Conservation (phyloP, 768 basidiomycete genomes). For the Amyloporia xantha region DNA sequence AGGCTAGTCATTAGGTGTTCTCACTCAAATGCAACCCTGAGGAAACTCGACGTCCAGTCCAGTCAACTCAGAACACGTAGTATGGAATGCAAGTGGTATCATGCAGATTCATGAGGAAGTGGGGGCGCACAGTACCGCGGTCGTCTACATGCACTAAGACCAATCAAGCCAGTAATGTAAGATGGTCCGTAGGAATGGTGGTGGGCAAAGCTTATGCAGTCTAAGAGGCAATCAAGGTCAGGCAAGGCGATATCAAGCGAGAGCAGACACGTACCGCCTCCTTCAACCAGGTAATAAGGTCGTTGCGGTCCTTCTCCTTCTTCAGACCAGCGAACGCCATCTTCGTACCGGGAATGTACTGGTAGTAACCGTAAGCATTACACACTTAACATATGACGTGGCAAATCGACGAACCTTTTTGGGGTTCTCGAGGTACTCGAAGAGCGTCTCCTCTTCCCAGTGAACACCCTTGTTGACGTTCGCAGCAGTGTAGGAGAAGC, state of each 20-base stretch:
- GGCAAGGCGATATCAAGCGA: neutral
- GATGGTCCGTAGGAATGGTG: conserved; percentile 3
- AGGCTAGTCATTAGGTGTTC: too few species aligned
- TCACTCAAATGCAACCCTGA: too few species aligned
- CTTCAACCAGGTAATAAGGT: conserved; percentile 84
- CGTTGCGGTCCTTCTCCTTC: conserved; percentile 97
- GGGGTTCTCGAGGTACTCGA: conserved; percentile 94
- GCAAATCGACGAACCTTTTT: conserved; percentile 66
- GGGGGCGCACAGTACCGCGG: conserved; percentile 10
- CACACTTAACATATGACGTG: conserved; percentile 4
- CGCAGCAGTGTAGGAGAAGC: conserved; percentile 89
- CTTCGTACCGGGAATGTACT: conserved; percentile 96
- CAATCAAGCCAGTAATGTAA: conserved; percentile 11
- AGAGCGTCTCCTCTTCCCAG: conserved; percentile 86
- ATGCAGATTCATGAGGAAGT: neutral
- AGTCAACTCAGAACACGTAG: too few species aligned
- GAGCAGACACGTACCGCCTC: conserved; percentile 47
- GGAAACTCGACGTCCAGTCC: too few species aligned
- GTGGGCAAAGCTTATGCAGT: conserved; percentile 6
- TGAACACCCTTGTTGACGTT: conserved; percentile 91
- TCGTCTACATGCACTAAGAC: conserved; percentile 19
- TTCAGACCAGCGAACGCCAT: conserved; percentile 99
- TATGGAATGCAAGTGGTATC: too few species aligned
- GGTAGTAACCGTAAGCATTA: neutral
- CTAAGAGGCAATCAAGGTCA: neutral